Conservation (phyloP, 2,329 filamentous ascomycete genomes). For the Colletotrichum spinosum region DNA sequence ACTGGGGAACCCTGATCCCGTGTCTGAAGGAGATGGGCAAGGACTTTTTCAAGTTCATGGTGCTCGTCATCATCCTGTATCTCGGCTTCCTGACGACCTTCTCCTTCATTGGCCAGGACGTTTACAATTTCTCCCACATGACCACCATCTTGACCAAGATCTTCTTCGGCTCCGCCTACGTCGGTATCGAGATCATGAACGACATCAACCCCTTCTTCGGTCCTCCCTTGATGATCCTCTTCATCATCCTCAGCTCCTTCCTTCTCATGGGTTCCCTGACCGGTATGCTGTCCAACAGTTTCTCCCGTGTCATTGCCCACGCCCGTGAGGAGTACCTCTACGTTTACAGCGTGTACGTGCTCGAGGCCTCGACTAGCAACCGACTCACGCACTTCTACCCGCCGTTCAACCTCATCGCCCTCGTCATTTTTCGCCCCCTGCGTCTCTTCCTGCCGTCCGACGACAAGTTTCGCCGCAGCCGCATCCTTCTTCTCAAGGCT, state of each 20-base stretch:
- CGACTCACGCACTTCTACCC: conserved; percentile 77
- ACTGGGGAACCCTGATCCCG: conserved; percentile 90
- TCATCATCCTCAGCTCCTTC: conserved; percentile 82
- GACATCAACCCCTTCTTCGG: conserved; percentile 70
- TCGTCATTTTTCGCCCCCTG: conserved; percentile 78
- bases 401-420: conserved; percentile 79
- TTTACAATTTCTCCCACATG: conserved; percentile 75
- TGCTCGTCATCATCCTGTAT: conserved; percentile 84
- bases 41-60: conserved; percentile 88
- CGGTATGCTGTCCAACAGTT: conserved; percentile 81
- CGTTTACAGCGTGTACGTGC: conserved; percentile 75
- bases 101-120: conserved; percentile 78
- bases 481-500: conserved; percentile 71
- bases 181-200: conserved; percentile 78
- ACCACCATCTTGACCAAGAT: conserved; percentile 83
- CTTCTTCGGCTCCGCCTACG: conserved; percentile 81
- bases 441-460: conserved; percentile 75
- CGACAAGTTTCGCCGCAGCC: conserved; percentile 69
- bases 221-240: conserved; percentile 75
- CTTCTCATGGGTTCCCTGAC: conserved; percentile 83
- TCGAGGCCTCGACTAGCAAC: conserved; percentile 75
- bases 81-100: conserved; percentile 91
- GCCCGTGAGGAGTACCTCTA: conserved; percentile 83
- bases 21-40: conserved; percentile 95
- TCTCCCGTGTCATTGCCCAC: conserved; percentile 72